Conservation (phyloP, 73 alveolate species). For the Diophrys sp. region DNA sequence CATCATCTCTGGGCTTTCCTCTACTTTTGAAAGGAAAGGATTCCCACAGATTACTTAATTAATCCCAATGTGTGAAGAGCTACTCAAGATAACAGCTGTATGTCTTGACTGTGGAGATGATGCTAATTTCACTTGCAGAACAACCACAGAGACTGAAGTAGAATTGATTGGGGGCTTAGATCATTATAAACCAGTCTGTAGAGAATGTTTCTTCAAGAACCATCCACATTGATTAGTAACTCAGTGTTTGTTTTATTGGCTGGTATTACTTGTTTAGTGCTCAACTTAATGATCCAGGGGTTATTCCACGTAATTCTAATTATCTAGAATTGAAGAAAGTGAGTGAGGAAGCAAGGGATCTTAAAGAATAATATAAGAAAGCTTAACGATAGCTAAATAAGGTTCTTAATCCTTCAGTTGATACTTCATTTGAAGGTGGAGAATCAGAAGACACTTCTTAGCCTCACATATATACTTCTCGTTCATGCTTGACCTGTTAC, state of each 20-base stretch:
- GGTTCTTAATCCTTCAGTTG: too few species aligned
- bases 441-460: too few species aligned
- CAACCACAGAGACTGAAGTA: slow-evolving; percentile 66
- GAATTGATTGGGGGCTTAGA: slow-evolving; percentile 96
- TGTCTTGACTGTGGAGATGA: slow-evolving; percentile 85
- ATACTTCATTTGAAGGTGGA: too few species aligned
- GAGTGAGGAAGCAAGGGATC: background rate
- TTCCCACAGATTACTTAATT: slow-evolving; percentile 76
- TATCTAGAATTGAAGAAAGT: background rate
- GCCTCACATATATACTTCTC: background rate
- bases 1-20: slow-evolving; percentile 91
- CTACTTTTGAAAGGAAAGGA: slow-evolving; percentile 89
- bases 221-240: background rate
- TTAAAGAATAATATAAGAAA: background rate
- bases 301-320: background rate
- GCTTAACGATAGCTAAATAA: too few species aligned
- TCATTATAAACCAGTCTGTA: slow-evolving; percentile 92
- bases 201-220: slow-evolving; percentile 74
- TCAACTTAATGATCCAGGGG: slow-evolving; percentile 11
- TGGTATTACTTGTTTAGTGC: too few species aligned
- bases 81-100: slow-evolving; percentile 81
- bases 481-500: slow-evolving; percentile 17
- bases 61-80: slow-evolving; percentile 88
- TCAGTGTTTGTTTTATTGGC: too few species aligned
- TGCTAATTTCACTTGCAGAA: slow-evolving; percentile 85